Evolutionary conservation across 2,329 filamentous ascomycete species (phyloP).

Genomic region (Botryotinia globosa): DNA sequence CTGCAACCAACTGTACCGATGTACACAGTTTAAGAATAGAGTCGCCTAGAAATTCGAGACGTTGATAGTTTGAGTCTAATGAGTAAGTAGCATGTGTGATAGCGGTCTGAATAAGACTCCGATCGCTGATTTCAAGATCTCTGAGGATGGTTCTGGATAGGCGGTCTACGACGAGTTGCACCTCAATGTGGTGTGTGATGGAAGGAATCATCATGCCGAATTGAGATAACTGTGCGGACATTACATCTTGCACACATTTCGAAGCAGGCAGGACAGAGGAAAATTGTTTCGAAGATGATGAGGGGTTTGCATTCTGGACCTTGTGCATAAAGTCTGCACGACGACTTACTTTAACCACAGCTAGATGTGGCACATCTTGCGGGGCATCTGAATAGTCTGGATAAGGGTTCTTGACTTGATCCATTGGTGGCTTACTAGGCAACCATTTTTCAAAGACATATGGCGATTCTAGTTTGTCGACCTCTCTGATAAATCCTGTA

Average conservation of each 20-base stretch:
- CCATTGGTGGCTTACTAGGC: conserved; percentile 44
- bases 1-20: conserved; percentile 59
- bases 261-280: conserved; percentile 46
- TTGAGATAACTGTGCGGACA: conserved; percentile 42
- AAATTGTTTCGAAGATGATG: conserved; percentile 39
- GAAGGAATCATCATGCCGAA: conserved; percentile 67
- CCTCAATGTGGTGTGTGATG: conserved; percentile 67
- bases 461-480: conserved; percentile 25
- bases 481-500: conserved; percentile 30
- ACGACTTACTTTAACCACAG: conserved; percentile 50
- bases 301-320: conserved; percentile 6
- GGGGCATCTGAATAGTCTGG: conserved; percentile 43
- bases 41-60: conserved; percentile 85
- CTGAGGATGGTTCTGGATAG: conserved; percentile 56
- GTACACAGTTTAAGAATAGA: conserved; percentile 74
- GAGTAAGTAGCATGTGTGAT: conserved; percentile 63
- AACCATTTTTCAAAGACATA: conserved; percentile 45
- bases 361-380: conserved; percentile 49
- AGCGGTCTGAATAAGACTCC: conserved; percentile 61
- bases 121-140: conserved; percentile 51
- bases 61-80: conserved; percentile 69
- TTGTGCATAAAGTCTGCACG: conserved; percentile 59
- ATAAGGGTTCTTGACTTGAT: conserved; percentile 43
- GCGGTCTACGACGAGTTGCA: conserved; percentile 58
- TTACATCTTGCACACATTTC: conserved; percentile 49